Evolutionary conservation across 345 rosid genomes (phyloP), one percentile per base, ranked within the genome.

Genomic region (Aquilaria yunnanensis): DNA sequence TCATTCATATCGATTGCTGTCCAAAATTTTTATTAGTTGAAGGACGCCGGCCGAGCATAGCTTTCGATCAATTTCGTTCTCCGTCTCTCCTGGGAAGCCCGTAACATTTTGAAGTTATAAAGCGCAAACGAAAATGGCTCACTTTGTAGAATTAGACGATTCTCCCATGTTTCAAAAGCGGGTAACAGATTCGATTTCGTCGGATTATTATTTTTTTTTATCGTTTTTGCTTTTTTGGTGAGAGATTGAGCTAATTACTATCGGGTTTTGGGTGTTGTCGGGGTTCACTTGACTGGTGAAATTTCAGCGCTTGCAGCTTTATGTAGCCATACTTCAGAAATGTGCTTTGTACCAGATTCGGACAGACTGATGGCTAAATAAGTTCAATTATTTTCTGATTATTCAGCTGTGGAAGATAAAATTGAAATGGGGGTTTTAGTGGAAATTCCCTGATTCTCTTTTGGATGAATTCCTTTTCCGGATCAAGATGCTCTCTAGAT

Each of bases 121-220:
- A 31, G 8, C 43, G 51, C 49, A 7, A 34, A 32, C 16, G 10
- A 51, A 3, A 73, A 83, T 83, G 92, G 76, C 84, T 61, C 66
- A 77, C 9, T 86, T 81, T 63, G 75, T 78, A 70, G 80, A 81
- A 63, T 83, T 86, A 34, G 92, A 86, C 32, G 92, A 86, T 74
- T 86, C 89, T 2, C 92, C 89, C 30, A 86, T 83, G 92, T 86
- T 83, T 67, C 82, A 78, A 49, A 86, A 83, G 76, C 87, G 81
- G 83, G 92, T 81, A 67, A 66, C 45, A 30, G n/a, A 10, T 64
- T 12, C 46, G 41, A 16, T 32, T 8, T 34, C 37, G 49, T 57
- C 56, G 34, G 7, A 32, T 47, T 30, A 47, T 34, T 61, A 23
- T 49, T 12, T 11, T 6, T 16, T 30, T 1, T 4, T 37, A 52